These are phyloP conservation scores for Nicotiana obtusifolia DNA, from an alignment of 257 asterid genomes.

Conservation along the genomic window DNA sequence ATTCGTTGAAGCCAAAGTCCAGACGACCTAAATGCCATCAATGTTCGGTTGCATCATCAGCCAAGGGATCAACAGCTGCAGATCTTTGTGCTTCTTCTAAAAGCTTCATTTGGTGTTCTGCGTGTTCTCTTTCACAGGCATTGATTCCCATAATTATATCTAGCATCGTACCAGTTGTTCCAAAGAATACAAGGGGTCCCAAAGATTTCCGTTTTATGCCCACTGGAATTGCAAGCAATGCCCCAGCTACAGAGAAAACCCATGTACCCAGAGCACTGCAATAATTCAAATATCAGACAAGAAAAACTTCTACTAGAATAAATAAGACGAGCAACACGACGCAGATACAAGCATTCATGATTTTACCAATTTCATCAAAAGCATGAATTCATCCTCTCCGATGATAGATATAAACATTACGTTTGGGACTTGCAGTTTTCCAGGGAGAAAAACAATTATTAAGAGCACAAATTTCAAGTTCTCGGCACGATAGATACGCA, in stretches of 20 bases:
- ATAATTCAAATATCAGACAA: not conserved
- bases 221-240: slow-evolving; percentile 85
- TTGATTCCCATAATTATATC: slow-evolving; percentile 87
- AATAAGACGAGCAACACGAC: not conserved
- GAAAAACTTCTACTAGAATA: not conserved
- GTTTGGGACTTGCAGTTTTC: not conserved
- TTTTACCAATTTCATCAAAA: not conserved
- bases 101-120: slow-evolving; percentile 77
- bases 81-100: slow-evolving; percentile 60
- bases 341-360: not conserved
- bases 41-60: slow-evolving; percentile 32
- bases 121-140: slow-evolving; percentile 93
- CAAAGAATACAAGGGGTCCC: slow-evolving; percentile 90
- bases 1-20: not conserved
- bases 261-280: slow-evolving; percentile 92
- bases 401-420: not conserved
- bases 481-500: not conserved
- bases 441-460: not conserved
- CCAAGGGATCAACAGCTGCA: slow-evolving; percentile 12
- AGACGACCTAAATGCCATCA: slow-evolving; percentile 12
- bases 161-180: slow-evolving; percentile 97
- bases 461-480: not conserved
- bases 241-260: slow-evolving; percentile 93
- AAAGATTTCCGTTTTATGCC: slow-evolving; percentile 83
- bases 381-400: not conserved